phyloP scores from a whole-genome alignment of 2,329 filamentous ascomycete genomes.

The Penicillium sp. region DNA sequence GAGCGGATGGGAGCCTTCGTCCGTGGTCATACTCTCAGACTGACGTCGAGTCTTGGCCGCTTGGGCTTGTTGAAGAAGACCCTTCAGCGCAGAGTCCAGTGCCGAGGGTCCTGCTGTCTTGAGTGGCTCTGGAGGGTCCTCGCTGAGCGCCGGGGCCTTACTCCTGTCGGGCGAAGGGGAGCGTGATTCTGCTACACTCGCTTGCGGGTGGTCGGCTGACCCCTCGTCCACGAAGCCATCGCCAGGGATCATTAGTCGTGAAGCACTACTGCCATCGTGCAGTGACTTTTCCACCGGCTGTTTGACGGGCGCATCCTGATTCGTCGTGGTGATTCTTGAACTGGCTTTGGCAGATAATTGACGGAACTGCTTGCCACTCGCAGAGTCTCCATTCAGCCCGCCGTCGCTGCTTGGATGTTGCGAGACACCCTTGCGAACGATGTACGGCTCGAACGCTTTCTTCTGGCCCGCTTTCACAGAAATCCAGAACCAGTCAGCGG shows the following conservation, averaged over 20 bases:
- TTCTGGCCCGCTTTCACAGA: slow-evolving; percentile 56
- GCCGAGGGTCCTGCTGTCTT: slow-evolving; percentile 21
- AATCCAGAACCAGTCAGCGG: slow-evolving; percentile 76
- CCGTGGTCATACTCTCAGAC: slow-evolving; percentile 15
- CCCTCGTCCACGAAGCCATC: slow-evolving; percentile 18
- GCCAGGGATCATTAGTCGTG: slow-evolving; percentile 10
- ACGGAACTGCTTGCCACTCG: slow-evolving; percentile 13
- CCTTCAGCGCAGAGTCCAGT: slow-evolving; percentile 36
- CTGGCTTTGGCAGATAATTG: slow-evolving; percentile 1
- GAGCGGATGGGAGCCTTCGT: slow-evolving; percentile 17
- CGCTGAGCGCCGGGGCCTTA: slow-evolving; percentile 3
- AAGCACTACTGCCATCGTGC: slow-evolving; percentile 4
- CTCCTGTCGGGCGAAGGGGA: slow-evolving; percentile 20
- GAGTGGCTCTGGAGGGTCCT: slow-evolving; percentile 15
- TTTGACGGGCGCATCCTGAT: neutral
- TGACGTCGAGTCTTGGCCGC: slow-evolving; percentile 27
- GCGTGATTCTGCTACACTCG: slow-evolving; percentile 17
- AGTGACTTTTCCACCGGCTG: neutral
- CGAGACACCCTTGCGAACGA: slow-evolving; percentile 24
- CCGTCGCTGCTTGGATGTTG: slow-evolving; percentile 20
- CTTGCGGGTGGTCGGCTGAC: slow-evolving; percentile 11
- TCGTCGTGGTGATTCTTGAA: neutral
- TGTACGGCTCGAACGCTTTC: slow-evolving; percentile 45
- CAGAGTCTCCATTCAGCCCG: slow-evolving; percentile 15
- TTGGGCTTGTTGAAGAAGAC: slow-evolving; percentile 38